Evolutionary conservation across 371 early-diverging fungal species (phyloP), one percentile per base, ranked within the genome.

Genomic region (Rhizopus sp.): DNA sequence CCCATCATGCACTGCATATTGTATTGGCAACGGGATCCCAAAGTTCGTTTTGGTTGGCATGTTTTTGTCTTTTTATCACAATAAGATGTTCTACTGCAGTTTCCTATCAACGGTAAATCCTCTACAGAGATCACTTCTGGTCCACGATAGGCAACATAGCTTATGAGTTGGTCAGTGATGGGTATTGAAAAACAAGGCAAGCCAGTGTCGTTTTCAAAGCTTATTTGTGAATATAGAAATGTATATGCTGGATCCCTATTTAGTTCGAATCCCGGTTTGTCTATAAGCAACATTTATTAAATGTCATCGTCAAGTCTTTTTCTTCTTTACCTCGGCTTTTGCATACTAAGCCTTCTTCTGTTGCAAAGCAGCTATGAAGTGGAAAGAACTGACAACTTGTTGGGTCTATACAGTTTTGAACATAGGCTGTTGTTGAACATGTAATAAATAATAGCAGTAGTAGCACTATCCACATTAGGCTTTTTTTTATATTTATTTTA

Each of bases 1-100:
- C 74, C 70, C 54, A 64, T 69, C 38, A 65, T 69, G 42, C 79
- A 78, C 16, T 78, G 64, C 74, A 73, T 73, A 38, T 75, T 78
- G 42, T 71, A 50, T 10, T 62, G 41, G 53, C 79, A 78, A 8
- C 48, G 48, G 34, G 69, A 64, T 2, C 73, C 76, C 2, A 73
- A 55, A 5, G 59, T 57, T 7, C 70, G 55, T 52, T 78, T 78
- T 12, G 79, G 79, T 32, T 78, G 79, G 31, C 79, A 78, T 2
- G 79, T 78, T 13, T 55, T 57, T 2, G 70, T 68, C n/a, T 67
- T 56, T 34, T 54, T 56, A 55, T 78, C 79, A 44, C 79, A 78
- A 44, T 70, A 78, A 0, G 79, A 75, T 50, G 64, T 55, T 4
- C 62, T 65, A 41, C 72, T 78, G 53, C 79, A 78, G 38, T 78